These are phyloP conservation scores for Trichoderma koningiopsis DNA, from an alignment of 2,329 filamentous ascomycete species.

Conservation along the genomic window DNA sequence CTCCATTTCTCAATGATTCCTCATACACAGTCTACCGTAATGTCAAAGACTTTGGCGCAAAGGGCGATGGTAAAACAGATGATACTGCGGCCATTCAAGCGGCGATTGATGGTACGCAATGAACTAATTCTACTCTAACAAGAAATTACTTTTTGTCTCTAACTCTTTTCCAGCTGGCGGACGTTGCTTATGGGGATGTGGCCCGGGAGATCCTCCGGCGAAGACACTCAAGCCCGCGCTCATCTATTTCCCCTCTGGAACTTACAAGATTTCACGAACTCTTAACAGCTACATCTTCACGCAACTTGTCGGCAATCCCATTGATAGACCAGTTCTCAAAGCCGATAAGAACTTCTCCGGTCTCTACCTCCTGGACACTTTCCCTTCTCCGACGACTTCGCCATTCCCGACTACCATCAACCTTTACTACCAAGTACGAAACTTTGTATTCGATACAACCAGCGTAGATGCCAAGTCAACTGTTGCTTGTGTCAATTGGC, in stretches of 20 bases:
- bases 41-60: constrained; percentile 36
- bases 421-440: constrained; percentile 27
- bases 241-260: constrained; percentile 35
- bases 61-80: constrained; percentile 34
- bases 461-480: constrained; percentile 15
- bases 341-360: constrained; percentile 24
- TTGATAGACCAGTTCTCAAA: constrained; percentile 25
- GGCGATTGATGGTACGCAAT: constrained; percentile 56
- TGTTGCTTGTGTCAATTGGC: constrained; percentile 27
- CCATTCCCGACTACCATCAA: constrained; percentile 28
- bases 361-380: constrained; percentile 24
- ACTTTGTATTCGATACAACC: constrained; percentile 27
- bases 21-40: constrained; percentile 38
- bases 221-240: constrained; percentile 28
- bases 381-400: constrained; percentile 24
- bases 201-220: constrained; percentile 25
- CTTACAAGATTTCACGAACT: constrained; percentile 30
- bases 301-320: constrained; percentile 28
- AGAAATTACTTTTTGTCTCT: neutral
- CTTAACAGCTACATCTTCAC: constrained; percentile 30
- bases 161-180: constrained; percentile 14
- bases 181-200: constrained; percentile 26
- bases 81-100: constrained; percentile 82
- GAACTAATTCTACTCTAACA: no score
- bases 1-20: constrained; percentile 36